Base-by-base conservation (phyloP, 805 yeast genomes). In the Lipomyces yamadae region DNA sequence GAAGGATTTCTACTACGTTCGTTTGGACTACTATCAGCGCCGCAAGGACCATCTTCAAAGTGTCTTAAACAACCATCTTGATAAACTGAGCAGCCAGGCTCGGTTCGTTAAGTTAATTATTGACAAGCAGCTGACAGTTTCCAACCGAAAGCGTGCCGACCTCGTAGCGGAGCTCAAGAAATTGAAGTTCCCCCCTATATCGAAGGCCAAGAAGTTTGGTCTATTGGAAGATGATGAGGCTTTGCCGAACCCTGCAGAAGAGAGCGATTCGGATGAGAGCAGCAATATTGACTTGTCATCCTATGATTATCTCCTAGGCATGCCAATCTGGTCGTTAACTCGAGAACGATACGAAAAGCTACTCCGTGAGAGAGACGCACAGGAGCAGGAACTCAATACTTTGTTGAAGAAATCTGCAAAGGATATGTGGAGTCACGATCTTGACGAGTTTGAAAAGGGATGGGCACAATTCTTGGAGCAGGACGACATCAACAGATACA, bases 321-420 rank as follows among this genome's bases (percentile, higher is more conserved):
- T 95, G 97, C 86, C 92, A 45, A 88, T 95, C 70, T 92, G 97
- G 95, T 89, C 97, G 50, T 85, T 95, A 75, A 94, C 99, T 0
- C 84, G 83, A 66, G 99, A 95, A 78, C 85, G 95, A 73, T 95
- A 93, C 75, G 93, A 91, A 74, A 88, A 85, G 72, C 81, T 95
- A 71, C 80, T 92, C 73, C 83, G 83, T 62, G 96, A 93, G 76
- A 84, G 86, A 68, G 91, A 86, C 64, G 88, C 81, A 33, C 89
- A 88, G 74, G 94, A 92, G 75, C 81, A 77, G 11, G 96, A 91
- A 75, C 82, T 94, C 72, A 88, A 86, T 56, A 76, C 74, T 0
- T 81, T 95, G 72, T 83, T 92, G 72, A 83, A 84, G 63, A 81
- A 86, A 74, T 81, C 90, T 11, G 92, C 97, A 15, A 91, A 91